Evolutionary conservation across 2,329 filamentous ascomycete species (phyloP), one percentile per base, ranked within the genome.

Genomic region (Fusarium nurragi): DNA sequence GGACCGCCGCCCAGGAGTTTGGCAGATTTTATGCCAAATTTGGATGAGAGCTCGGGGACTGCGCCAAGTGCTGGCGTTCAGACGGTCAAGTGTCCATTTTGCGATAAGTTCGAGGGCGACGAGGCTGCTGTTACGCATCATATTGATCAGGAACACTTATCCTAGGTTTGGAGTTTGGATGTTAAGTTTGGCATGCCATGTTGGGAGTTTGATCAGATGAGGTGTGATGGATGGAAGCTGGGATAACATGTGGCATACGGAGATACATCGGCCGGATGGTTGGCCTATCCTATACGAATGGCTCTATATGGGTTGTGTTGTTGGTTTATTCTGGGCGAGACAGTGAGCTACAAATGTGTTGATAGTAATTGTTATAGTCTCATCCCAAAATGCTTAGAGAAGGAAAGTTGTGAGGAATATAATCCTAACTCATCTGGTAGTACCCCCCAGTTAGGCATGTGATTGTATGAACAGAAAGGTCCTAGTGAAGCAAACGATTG

Each of bases 51-150:
- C 22, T 28, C 64, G 66, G 37, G 73, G 9, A 32, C 37, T 21
- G 32, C 44, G 16, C 54, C 38, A 5, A 34, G 19, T 25, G 53
- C 23, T 36, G 46, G 28, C 13, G 55, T 38, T 47, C 45, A 41
- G 18, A 60, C 55, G 5, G 66, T 75, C 6, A 81, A 75, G 7
- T 92, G 90, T 72, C 90, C 90, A 0, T 86, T 92, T 2, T 92
- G 90, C 71, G 81, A 81, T 4, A 76, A 71, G 0, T 92, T 92
- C 73, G 83, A 89, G 65, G 90, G 90, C 2, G 89, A 92, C 65
- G 89, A 89, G 68, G 78, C 79, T 1, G 90, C 89, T 10, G 88
- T 92, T 11, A 85, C 85, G 11, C 83, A 89, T 74, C 90, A 92
- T 69, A 87, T 92, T 57, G 84, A 79, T 19, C 65, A 65, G 23